phyloP scores from a whole-genome alignment of 768 basidiomycete genomes.

The Pilatotrama ljubarskyi region DNA sequence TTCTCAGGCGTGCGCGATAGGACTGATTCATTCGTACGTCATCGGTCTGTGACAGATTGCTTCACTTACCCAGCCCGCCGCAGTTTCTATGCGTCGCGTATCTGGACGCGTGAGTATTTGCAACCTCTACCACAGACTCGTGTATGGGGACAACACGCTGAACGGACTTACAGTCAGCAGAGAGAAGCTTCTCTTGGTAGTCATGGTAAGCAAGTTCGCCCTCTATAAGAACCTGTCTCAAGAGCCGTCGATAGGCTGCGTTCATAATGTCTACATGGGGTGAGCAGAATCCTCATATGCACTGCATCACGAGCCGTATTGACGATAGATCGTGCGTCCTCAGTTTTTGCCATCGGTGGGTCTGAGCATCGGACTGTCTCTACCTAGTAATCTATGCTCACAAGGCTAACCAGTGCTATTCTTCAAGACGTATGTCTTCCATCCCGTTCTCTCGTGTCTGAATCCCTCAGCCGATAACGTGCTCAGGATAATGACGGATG shows the following conservation, averaged over 20 bases:
- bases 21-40: no score
- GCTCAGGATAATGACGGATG: background rate
- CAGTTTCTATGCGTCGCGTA: constrained; percentile 7
- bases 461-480: background rate
- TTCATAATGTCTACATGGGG: background rate
- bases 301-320: no score
- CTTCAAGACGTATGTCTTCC: background rate
- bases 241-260: background rate
- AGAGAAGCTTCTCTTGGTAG: background rate
- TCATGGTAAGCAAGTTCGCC: background rate
- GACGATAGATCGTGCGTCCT: background rate
- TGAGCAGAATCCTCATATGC: background rate
- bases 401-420: background rate
- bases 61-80: background rate
- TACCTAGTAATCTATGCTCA: no score
- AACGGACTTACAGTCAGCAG: background rate
- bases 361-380: background rate
- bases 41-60: no score
- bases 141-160: background rate
- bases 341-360: background rate
- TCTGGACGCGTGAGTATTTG: background rate
- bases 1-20: background rate
- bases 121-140: background rate
- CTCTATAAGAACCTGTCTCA: no score
- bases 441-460: no score